Base-by-base conservation (phyloP, 768 basidiomycete genomes). In the Termitomyces eurrhizus region DNA sequence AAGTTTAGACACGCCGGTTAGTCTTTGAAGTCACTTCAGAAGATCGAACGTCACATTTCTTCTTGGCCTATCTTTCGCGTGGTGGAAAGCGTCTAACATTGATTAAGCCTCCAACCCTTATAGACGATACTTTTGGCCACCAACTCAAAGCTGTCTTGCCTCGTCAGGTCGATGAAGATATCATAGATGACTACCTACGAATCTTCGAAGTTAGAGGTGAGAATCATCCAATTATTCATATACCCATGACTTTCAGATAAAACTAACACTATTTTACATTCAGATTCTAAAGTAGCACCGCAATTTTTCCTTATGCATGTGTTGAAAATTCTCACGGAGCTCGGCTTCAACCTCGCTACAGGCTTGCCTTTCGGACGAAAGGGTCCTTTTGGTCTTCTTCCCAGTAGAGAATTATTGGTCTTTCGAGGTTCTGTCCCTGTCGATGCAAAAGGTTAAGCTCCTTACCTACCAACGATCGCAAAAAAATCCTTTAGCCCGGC, bases 281-380 rank as follows among this genome's bases (percentile, higher is more conserved):
- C 74, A 81, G 82, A 69, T 52, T 64, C 74, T 26, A 75, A 79
- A 66, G 72, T 83, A 26, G 80, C 85, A 64, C 80, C 82, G 35
- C 74, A 80, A 44, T 69, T 82, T 21, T 87, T 90, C 67, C 74
- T 84, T 39, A 83, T 86, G 66, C 83, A 87, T 65, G 77, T 88
- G 24, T 73, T 91, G 26, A 83, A 84, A 64, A 81, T 83, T 62
- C 77, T 91, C 63, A 77, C 74, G 64, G 72, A 74, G 24, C 72
- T 84, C 57, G 82, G 85, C 12, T 92, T 82, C 70, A 78, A 80
- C 52, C 80, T 92, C 14, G 83, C 87, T 64, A 86, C 88, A 2
- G 82, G 86, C 24, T 71, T 92, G n/a, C 82, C 85, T 0, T 78
- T 92, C 66, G 84, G 72, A 44, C 71, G 77, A 59, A 75, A 76